These are phyloP conservation scores for Cystoisospora suis DNA, from an alignment of 169 alveolate genomes.

Conservation along the genomic window DNA sequence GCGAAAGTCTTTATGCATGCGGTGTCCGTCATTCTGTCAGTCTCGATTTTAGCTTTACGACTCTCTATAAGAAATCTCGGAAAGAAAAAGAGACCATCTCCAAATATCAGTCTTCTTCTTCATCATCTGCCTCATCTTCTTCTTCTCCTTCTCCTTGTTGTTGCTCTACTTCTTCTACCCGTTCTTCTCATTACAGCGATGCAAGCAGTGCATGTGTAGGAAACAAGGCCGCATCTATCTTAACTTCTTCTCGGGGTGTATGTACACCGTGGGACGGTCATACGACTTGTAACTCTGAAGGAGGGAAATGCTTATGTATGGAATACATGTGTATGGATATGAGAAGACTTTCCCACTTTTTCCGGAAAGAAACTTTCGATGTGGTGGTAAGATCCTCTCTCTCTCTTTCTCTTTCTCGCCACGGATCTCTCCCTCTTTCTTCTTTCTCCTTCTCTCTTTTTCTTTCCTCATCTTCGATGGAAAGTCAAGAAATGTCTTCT, in stretches of 20 bases:
- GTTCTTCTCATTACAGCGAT: background rate
- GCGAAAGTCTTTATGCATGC: background rate
- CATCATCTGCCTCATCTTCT: background rate
- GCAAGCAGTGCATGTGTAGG: too few relatives aligned
- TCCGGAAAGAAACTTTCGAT: background rate
- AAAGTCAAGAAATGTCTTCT: too few relatives aligned
- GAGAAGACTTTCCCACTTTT: background rate
- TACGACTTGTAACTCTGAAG: too few relatives aligned
- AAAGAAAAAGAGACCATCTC: background rate
- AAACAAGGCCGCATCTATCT: too few relatives aligned
- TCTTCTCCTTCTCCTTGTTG: background rate
- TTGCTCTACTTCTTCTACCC: background rate
- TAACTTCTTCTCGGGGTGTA: too few relatives aligned
- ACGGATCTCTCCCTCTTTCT: background rate
- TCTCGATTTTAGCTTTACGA: constrained; percentile 19
- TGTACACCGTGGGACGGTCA: too few relatives aligned
- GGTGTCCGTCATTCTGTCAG: background rate
- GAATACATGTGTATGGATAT: constrained; percentile 1
- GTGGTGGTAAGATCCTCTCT: background rate
- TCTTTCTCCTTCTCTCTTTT: background rate
- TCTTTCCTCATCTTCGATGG: too few relatives aligned
- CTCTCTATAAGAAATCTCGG: background rate
- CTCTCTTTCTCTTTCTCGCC: background rate
- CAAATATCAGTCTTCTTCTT: background rate
- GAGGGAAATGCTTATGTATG: too few relatives aligned